Percentiles rank a stretch among this genome's conserved stretches.
Conservation (phyloP, 1,139 yeast genomes). For the Lodderomyces beijingensis region DNA sequence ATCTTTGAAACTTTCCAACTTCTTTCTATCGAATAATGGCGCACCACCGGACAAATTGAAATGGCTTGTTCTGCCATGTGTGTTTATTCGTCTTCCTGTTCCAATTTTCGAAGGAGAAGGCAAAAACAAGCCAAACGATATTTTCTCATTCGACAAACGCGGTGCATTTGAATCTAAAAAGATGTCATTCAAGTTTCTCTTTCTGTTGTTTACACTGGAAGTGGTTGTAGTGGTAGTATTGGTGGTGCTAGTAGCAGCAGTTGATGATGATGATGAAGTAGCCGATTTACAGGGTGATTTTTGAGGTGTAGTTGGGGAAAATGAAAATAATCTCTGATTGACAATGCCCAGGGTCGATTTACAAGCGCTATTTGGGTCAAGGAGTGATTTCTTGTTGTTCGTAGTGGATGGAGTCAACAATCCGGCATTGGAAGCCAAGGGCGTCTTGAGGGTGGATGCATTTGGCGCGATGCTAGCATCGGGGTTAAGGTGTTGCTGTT, state of each 20-base stretch:
- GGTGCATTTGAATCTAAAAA: constrained; percentile 9
- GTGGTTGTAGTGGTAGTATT: constrained; percentile 35
- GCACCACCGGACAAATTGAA: constrained; percentile 4
- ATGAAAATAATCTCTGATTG: no score
- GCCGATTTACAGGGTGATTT: neutral
- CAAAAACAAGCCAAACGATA: constrained; percentile 28
- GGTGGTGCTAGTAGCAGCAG: constrained; percentile 13
- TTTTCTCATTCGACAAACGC: constrained; percentile 6
- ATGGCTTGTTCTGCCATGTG: neutral
- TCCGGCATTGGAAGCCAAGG: neutral
- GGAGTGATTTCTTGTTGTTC: neutral
- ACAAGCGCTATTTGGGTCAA: neutral
- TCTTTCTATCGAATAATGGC: constrained; percentile 7
- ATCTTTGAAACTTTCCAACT: constrained; percentile 14
- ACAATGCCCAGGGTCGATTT: no score
- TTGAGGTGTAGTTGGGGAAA: no score
- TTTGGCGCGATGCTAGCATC: neutral
- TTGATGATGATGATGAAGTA: constrained; percentile 1
- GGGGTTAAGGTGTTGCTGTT: neutral
- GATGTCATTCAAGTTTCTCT: constrained; percentile 10
- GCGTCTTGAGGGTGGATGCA: neutral
- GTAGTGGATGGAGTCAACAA: constrained; percentile 3
- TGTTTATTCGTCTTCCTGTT: constrained; percentile 24
- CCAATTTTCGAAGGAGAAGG: constrained; percentile 44
- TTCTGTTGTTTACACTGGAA: constrained; percentile 1